phyloP scores from a whole-genome alignment of 192 early-diverging fungal genomes.

The Coemansia javaensis region DNA sequence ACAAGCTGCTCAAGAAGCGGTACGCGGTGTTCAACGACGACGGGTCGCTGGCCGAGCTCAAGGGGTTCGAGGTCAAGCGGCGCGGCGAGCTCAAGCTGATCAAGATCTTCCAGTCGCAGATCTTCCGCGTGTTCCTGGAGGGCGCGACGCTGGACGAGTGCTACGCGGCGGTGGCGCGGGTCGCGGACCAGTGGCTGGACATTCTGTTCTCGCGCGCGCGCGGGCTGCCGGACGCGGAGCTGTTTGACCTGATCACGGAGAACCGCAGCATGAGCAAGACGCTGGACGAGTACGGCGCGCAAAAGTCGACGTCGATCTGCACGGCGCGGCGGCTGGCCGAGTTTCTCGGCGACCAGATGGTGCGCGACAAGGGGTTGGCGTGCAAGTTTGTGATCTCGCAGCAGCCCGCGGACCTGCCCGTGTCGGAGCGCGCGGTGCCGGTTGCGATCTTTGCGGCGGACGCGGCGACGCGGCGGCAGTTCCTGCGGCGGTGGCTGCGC shows the following conservation, averaged over 20 bases:
- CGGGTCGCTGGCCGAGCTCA: slow-evolving; percentile 90
- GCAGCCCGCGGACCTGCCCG: slow-evolving; percentile 75
- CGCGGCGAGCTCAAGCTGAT: slow-evolving; percentile 97
- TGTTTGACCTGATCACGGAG: slow-evolving; percentile 96
- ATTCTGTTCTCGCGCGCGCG: slow-evolving; percentile 81
- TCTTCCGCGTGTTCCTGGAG: slow-evolving; percentile 91
- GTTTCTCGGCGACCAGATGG: slow-evolving; percentile 97
- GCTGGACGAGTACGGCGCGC: slow-evolving; percentile 85
- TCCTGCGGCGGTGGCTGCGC: slow-evolving; percentile 88
- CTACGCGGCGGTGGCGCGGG: slow-evolving; percentile 80
- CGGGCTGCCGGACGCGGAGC: slow-evolving; percentile 75
- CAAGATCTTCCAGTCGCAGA: slow-evolving; percentile 93
- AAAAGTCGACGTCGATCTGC: slow-evolving; percentile 93
- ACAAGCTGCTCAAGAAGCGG: slow-evolving; percentile 95
- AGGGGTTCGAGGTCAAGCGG: slow-evolving; percentile 98
- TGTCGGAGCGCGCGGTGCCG: slow-evolving; percentile 92
- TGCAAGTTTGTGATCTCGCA: slow-evolving; percentile 93
- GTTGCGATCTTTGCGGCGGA: slow-evolving; percentile 92
- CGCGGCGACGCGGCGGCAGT: slow-evolving; percentile 66
- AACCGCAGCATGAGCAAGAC: slow-evolving; percentile 95
- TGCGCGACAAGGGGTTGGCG: slow-evolving; percentile 92
- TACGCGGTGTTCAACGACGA: slow-evolving; percentile 98
- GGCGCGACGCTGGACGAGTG: slow-evolving; percentile 82
- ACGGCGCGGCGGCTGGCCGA: slow-evolving; percentile 92
- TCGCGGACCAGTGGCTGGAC: slow-evolving; percentile 94